A percentile compares a stretch with the other conserved stretches of the same genome.
These are phyloP conservation scores for Amylostereum areolatum DNA, from an alignment of 1,284 basidiomycete genomes.

Conservation along the genomic window DNA sequence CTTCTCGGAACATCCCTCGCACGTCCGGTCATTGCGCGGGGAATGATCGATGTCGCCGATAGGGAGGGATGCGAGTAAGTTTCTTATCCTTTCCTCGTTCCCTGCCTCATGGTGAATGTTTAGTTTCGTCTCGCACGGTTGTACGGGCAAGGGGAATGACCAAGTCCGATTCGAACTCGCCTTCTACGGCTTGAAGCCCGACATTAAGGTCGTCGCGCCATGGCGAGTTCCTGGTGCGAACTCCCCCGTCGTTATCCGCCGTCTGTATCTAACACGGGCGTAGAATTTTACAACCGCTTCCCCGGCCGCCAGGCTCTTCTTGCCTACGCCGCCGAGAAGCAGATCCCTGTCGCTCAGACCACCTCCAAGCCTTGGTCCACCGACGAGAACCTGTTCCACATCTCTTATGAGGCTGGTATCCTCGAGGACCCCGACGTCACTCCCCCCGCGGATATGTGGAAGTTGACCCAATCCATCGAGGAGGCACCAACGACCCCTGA, in stretches of 20 bases:
- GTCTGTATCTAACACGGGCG: neutral
- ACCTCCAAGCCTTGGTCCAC: conserved; percentile 99
- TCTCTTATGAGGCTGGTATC: conserved; percentile 99
- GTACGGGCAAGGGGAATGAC: conserved; percentile 99
- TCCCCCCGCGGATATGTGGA: conserved; percentile 99
- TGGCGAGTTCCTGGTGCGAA: conserved; percentile 88
- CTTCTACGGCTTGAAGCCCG: conserved; percentile 97
- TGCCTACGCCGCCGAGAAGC: conserved; percentile 83
- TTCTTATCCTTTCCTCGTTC: neutral
- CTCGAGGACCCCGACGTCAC: conserved; percentile 96
- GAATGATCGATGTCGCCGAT: conserved; percentile 95
- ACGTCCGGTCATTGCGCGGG: conserved; percentile 97
- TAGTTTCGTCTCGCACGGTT: conserved; percentile 95
- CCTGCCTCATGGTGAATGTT: conserved; percentile 1
- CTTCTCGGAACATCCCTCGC: conserved; percentile 97
- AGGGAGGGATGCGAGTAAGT: conserved; percentile 89
- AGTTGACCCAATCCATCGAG: conserved; percentile 85
- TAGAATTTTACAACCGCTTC: conserved; percentile 97
- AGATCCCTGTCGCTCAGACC: conserved; percentile 94
- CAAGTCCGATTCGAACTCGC: conserved; percentile 99
- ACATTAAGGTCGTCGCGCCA: conserved; percentile 98
- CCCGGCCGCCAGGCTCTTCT: conserved; percentile 92
- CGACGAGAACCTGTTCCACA: conserved; percentile 99
- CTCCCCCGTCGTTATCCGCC: neutral
- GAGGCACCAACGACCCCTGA: conserved; percentile 81